These are phyloP conservation scores for Mallotus nudiflorus DNA, from an alignment of 345 rosid species.

Conservation along the genomic window DNA sequence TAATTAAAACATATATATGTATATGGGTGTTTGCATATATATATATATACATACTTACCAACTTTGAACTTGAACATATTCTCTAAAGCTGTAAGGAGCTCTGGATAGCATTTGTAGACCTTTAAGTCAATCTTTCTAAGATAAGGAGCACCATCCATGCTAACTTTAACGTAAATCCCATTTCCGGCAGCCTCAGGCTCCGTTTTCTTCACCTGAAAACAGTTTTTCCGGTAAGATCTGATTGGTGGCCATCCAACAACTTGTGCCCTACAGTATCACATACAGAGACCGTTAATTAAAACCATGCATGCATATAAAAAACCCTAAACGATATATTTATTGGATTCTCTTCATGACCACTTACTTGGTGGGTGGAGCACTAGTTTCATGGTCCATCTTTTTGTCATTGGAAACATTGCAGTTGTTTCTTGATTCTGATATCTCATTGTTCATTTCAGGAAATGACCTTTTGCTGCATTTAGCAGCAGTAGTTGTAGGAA, in stretches of 20 bases:
- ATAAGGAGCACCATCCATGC: constrained; percentile 78
- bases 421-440: not conserved
- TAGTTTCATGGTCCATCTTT: constrained; percentile 21
- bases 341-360: too few species aligned
- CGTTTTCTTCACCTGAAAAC: constrained; percentile 35
- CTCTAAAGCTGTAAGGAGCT: constrained; percentile 58
- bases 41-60: constrained; percentile 35
- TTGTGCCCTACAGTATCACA: constrained; percentile 47
- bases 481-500: not conserved
- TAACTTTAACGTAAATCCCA: constrained; percentile 59
- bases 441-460: constrained; percentile 31
- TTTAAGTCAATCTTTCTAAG: constrained; percentile 72
- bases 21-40: too few species aligned
- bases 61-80: constrained; percentile 62
- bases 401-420: constrained; percentile 1
- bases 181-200: constrained; percentile 35
- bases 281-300: too few species aligned
- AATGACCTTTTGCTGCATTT: constrained; percentile 41
- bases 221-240: constrained; percentile 60
- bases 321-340: too few species aligned
- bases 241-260: constrained; percentile 84
- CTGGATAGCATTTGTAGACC: constrained; percentile 47
- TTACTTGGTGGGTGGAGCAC: constrained; percentile 41
- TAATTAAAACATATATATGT: not conserved
- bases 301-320: not conserved